Conservation (phyloP, 495 filamentous ascomycete genomes). For the Trypethelium eluteriae region DNA sequence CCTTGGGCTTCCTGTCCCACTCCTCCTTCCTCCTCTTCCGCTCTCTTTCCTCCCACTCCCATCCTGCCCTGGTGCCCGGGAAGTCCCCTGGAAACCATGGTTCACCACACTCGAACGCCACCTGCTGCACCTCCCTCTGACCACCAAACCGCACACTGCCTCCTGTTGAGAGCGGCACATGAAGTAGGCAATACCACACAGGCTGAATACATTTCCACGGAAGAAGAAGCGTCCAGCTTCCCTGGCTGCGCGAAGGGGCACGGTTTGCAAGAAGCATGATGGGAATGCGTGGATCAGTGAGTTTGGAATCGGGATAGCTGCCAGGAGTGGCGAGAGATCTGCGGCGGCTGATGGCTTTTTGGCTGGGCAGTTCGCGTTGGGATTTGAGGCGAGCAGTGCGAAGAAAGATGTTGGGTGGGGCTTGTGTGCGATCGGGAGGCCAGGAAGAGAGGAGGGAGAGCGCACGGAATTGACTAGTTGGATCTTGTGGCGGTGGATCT, state of each 20-base stretch:
- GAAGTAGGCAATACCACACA: constrained; percentile 82
- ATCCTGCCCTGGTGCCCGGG: constrained; percentile 73
- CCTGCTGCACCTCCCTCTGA: constrained; percentile 67
- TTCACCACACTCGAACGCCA: constrained; percentile 69
- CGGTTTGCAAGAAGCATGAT: constrained; percentile 61
- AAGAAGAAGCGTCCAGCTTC: constrained; percentile 75
- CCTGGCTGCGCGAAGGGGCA: constrained; percentile 45
- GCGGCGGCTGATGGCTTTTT: constrained; percentile 81
- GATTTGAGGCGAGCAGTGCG: constrained; percentile 55
- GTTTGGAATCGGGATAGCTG: constrained; percentile 47
- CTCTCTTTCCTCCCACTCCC: constrained; percentile 64
- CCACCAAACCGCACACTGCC: constrained; percentile 78
- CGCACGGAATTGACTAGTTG: constrained; percentile 44
- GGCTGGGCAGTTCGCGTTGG: constrained; percentile 61
- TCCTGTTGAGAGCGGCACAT: constrained; percentile 72
- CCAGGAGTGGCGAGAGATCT: constrained; percentile 62
- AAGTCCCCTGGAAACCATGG: constrained; percentile 88
- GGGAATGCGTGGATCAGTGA: constrained; percentile 74
- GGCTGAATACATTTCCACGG: constrained; percentile 88
- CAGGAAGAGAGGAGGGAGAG: constrained; percentile 57
- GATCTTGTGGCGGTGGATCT: constrained; percentile 31
- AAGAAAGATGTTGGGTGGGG: constrained; percentile 57
- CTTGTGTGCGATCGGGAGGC: constrained; percentile 55
- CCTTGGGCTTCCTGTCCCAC: constrained; percentile 77
- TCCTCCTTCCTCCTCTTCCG: constrained; percentile 50